Base-by-base conservation (phyloP, 164 flowering plant species). In the Macadamia tetraphylla region DNA sequence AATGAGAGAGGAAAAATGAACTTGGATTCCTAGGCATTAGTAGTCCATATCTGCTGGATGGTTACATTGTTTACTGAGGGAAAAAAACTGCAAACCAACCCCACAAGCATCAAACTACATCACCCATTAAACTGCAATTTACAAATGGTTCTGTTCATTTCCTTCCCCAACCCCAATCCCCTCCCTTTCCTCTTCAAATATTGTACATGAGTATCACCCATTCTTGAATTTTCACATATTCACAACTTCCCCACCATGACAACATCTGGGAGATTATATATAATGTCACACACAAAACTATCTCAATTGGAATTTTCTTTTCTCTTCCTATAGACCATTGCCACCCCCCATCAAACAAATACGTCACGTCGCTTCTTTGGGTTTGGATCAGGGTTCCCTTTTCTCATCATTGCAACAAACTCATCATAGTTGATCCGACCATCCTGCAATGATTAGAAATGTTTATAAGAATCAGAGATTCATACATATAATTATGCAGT, bases 361-460 rank as follows among this genome's bases (percentile, higher is more conserved):
- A 81, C 80, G 17, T 86, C 89, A 5, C 91, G 87, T 42, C 94
- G 63, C 78, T 86, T 92, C 80, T 87, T 89, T 1, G 85, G 86
- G 62, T 80, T 82, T 23, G 74, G 83, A 64, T 87, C 89, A n/a
- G 87, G 88, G 68, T 88, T 85, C 29, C 97, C 95, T 81, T 91
- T 91, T 77, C 80, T 88, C 97, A 92, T 92, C 96, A 92, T 88
- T 2, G 91, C 89, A 68, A 79, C 88, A 74, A 91, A 91, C 67
- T 91, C 97, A 29, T 89, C 94, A 55, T 91, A 89, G 81, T 91
- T 87, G 69, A 89, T 88, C 62, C 85, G 63, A 4, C 96, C 97
- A 78, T 89, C 97, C 92, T 92, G 83, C 62, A 64, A 69, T 59
- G 0, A 15, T 44, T 4, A 52, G 56, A 40, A 52, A 66, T 53